A percentile compares a stretch with the other conserved stretches of the same genome.
Conservation (phyloP, 352 stramenopile genomes). For the Pythium sukuiense region DNA sequence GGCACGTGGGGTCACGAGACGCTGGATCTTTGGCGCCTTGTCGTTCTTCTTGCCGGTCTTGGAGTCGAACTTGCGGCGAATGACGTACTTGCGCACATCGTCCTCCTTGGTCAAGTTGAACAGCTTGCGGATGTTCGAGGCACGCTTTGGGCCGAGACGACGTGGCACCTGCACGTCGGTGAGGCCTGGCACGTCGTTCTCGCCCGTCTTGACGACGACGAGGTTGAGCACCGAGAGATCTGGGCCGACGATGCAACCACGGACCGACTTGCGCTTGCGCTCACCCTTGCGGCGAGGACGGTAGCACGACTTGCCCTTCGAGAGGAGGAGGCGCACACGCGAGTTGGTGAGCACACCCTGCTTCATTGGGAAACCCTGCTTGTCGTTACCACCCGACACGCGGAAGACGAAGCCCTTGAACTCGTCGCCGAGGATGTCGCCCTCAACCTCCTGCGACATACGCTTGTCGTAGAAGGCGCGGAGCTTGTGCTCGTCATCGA, state of each 20-base stretch:
- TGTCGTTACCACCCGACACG: conserved; percentile 99
- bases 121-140: conserved; percentile 99
- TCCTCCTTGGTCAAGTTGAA: conserved; percentile 99
- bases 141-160: conserved; percentile 98
- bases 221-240: conserved; percentile 99
- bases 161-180: conserved; percentile 96
- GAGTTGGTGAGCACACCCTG: conserved; percentile 99
- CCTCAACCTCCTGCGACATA: conserved; percentile 99
- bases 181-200: conserved; percentile 95
- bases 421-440: conserved; percentile 98
- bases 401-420: conserved; percentile 99
- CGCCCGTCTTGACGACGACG: conserved; percentile 97
- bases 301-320: conserved; percentile 98
- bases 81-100: conserved; percentile 99
- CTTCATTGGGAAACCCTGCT: conserved; percentile 99
- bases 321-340: conserved; percentile 97
- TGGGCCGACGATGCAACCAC: conserved; percentile 98
- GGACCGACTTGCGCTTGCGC: conserved; percentile 99
- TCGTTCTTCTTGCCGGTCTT: conserved; percentile 98
- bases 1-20: conserved; percentile 96
- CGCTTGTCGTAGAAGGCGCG: conserved; percentile 99
- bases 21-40: conserved; percentile 99
- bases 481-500: conserved; percentile 99
- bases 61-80: conserved; percentile 97
- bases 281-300: conserved; percentile 93